Base-by-base conservation (phyloP, 352 stramenopile species). In the Plasmopara halstedii region DNA sequence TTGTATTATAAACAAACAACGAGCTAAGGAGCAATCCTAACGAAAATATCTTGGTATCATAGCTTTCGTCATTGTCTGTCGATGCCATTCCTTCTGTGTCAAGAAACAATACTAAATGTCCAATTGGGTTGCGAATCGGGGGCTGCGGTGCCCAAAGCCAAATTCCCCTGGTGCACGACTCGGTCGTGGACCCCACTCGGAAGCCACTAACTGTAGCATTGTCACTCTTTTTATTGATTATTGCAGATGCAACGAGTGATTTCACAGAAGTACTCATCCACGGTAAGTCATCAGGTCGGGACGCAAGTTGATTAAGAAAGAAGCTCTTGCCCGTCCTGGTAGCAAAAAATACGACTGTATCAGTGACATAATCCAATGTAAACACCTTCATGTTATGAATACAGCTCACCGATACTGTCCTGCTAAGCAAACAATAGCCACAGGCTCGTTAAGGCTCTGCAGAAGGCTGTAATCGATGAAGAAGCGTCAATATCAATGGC, bases 11-110 rank as follows among this genome's bases (percentile, higher is more conserved):
- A 20, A 94, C 77, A 37, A 94, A 91, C 0, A 89, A 61, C 41
- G 74, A 88, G 54, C 74, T 88, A 2, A 93, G 62, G 22, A 93
- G 61, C 36, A 93, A 34, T 11, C 77, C 82, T 9, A 93, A 50
- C 21, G 79, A 88, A 34, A 93, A 93, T 37, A 93, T 91, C 58
- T 93, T 88, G 55, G 82, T 79, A 54, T 93, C 82, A 54, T 91
- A 94, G 49, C 69, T 84, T 56, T 91, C 82, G 46, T 94, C 82
- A 45, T 91, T 89, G 36, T 91, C 82, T 0, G 80, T 89, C 22
- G 79, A 82, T 0, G 82, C 79, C 53, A 94, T 86, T 10, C 82
- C 82, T 45, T 94, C 79, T 0, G 82, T 94, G 55, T 94, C 82
- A 64, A 94, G 75, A 29, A 91, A 78, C 31, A 91, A 41, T 26